Conservation (phyloP, 106 monocot genomes). For the Dendrobium officinale region DNA sequence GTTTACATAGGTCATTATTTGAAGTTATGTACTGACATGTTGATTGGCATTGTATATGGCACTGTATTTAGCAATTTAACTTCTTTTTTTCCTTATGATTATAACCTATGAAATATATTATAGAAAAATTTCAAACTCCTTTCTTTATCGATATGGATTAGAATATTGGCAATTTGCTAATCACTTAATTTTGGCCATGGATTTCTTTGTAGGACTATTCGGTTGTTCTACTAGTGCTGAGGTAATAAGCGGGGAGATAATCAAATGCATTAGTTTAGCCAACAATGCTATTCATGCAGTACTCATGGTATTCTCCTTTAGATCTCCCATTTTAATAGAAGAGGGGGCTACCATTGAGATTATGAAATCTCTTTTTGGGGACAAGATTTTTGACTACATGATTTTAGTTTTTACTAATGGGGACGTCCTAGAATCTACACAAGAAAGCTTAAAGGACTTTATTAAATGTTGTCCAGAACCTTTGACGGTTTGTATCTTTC, state of each 20-base stretch:
- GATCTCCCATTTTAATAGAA: slow-evolving; percentile 57
- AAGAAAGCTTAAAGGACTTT: slow-evolving; percentile 37
- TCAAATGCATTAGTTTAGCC: slow-evolving; percentile 71
- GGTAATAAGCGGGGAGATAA: slow-evolving; percentile 59
- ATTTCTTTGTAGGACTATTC: slow-evolving; percentile 46
- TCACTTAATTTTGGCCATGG: too few species aligned
- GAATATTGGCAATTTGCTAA: too few species aligned
- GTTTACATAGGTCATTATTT: too few species aligned
- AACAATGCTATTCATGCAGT: slow-evolving; percentile 93
- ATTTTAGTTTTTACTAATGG: slow-evolving; percentile 74
- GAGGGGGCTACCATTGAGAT: slow-evolving; percentile 60
- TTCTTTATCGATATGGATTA: too few species aligned
- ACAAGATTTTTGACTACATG: slow-evolving; percentile 68
- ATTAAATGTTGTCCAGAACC: slow-evolving; percentile 36
- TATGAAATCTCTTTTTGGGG: slow-evolving; percentile 67
- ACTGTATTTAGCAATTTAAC: too few species aligned
- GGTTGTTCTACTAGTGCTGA: slow-evolving; percentile 49
- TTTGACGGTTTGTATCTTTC: slow-evolving; percentile 26
- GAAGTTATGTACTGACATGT: too few species aligned
- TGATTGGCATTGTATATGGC: too few species aligned
- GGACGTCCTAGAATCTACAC: slow-evolving; percentile 46
- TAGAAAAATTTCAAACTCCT: too few species aligned
- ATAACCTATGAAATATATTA: too few species aligned
- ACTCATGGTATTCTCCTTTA: slow-evolving; percentile 70
- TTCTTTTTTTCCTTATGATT: too few species aligned